Evolutionary conservation across 257 asterid species (phyloP).

Genomic region (Pogostemon cablin): DNA sequence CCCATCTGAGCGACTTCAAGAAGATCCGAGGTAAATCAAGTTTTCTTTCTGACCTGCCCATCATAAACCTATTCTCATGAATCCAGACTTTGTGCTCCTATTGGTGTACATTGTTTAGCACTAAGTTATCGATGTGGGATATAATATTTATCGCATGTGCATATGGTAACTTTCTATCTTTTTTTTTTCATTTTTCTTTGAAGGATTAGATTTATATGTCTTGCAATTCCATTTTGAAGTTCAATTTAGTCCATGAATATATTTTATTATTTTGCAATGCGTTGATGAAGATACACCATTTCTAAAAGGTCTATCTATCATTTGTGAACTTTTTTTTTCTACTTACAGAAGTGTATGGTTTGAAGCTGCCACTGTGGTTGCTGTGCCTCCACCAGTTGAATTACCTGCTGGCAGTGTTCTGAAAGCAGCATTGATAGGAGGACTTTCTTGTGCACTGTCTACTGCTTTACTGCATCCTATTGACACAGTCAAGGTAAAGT

Average conservation of each 20-base stretch:
- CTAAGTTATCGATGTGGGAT: background rate
- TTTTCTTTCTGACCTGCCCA: constrained; percentile 11
- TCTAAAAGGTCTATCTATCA: background rate
- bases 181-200: background rate
- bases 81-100: background rate
- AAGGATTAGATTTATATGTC: constrained; percentile 19
- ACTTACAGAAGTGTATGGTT: constrained; percentile 88
- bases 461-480: constrained; percentile 90
- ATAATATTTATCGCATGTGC: background rate
- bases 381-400: constrained; percentile 95
- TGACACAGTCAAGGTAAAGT: constrained; percentile 83
- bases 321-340: constrained; percentile 4
- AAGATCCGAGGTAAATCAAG: constrained; percentile 84
- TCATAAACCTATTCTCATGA: constrained; percentile 18
- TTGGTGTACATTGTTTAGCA: background rate
- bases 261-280: background rate
- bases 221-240: constrained; percentile 11
- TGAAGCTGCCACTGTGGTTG: constrained; percentile 99
- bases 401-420: constrained; percentile 91
- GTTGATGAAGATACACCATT: constrained; percentile 10
- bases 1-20: constrained; percentile 96
- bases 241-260: background rate
- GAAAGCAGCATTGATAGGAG: constrained; percentile 97
- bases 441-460: constrained; percentile 93
- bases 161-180: background rate